Evolutionary conservation across 768 basidiomycete genomes (phyloP).

Genomic region (Artomyces pyxidatus): DNA sequence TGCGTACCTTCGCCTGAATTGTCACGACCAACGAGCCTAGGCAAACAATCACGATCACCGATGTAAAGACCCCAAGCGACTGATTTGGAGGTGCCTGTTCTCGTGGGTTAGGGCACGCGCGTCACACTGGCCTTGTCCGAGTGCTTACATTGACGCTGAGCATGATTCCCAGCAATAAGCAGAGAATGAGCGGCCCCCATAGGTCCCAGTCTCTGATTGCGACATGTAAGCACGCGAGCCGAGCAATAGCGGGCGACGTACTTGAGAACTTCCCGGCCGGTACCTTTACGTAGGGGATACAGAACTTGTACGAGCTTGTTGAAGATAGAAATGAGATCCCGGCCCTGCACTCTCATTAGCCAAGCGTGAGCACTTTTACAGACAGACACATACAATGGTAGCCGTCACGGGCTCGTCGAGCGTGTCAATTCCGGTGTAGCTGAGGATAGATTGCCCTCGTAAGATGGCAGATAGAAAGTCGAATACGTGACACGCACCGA

Average conservation of each 20-base stretch:
- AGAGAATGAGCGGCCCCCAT: constrained; percentile 90
- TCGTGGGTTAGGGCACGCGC: constrained; percentile 1
- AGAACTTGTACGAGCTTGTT: constrained; percentile 90
- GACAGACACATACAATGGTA: constrained; percentile 65
- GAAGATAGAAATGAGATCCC: constrained; percentile 87
- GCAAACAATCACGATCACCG: constrained; percentile 89
- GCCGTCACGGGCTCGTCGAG: constrained; percentile 86
- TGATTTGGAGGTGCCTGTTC: constrained; percentile 82
- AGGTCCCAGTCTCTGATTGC: constrained; percentile 88
- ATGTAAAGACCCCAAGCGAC: constrained; percentile 84
- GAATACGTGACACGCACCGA: constrained; percentile 40
- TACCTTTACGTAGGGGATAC: constrained; percentile 66
- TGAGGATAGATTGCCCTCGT: constrained; percentile 18
- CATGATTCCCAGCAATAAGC: constrained; percentile 72
- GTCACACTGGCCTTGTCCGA: neutral
- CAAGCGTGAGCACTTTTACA: constrained; percentile 3
- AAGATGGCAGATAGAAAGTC: neutral
- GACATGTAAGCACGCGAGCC: neutral
- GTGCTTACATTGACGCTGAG: constrained; percentile 70
- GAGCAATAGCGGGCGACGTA: constrained; percentile 24
- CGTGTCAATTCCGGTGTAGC: constrained; percentile 80
- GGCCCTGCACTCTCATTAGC: constrained; percentile 43
- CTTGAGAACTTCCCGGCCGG: constrained; percentile 76
- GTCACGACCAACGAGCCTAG: constrained; percentile 88
- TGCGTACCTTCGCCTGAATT: constrained; percentile 82